These are phyloP conservation scores for Colletotrichum ledebouriae DNA, from an alignment of 2,329 filamentous ascomycete genomes.

Conservation along the genomic window DNA sequence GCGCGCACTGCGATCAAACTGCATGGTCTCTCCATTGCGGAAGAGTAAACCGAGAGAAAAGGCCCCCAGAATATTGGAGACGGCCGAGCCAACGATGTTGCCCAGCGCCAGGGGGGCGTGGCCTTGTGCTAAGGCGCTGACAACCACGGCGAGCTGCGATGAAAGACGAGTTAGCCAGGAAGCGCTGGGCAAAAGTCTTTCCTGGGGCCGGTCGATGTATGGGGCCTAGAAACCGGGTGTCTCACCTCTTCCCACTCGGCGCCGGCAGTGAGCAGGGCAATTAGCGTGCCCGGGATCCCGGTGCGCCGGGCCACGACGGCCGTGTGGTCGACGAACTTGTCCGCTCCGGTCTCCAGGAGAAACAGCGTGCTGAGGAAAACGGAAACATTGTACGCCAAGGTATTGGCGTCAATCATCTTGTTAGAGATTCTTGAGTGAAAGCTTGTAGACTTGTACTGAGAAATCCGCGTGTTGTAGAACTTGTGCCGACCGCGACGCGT, in stretches of 20 bases:
- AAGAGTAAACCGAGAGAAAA: constrained; percentile 66
- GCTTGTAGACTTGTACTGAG: neutral
- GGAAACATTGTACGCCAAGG: constrained; percentile 50
- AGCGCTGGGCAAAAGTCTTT: neutral
- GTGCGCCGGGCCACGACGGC: constrained; percentile 60
- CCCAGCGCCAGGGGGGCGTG: constrained; percentile 63
- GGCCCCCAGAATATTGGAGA: constrained; percentile 68
- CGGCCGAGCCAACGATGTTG: constrained; percentile 67
- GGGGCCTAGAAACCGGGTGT: neutral
- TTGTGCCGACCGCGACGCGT: no score
- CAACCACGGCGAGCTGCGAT: constrained; percentile 50
- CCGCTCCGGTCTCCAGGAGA: constrained; percentile 64
- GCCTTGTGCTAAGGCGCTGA: constrained; percentile 60
- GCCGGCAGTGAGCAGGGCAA: constrained; percentile 65
- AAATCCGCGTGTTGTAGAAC: no score
- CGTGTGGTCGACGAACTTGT: constrained; percentile 66
- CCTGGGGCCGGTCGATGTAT: neutral
- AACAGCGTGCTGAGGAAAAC: constrained; percentile 61
- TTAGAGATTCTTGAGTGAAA: neutral
- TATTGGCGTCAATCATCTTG: constrained; percentile 13
- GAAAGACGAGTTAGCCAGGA: constrained; percentile 46
- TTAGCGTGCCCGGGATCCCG: constrained; percentile 60
- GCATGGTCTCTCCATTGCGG: constrained; percentile 45
- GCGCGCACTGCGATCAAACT: constrained; percentile 63
- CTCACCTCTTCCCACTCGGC: constrained; percentile 69